These are phyloP conservation scores for Xylaria nigripes DNA, from an alignment of 495 filamentous ascomycete species.

Conservation along the genomic window DNA sequence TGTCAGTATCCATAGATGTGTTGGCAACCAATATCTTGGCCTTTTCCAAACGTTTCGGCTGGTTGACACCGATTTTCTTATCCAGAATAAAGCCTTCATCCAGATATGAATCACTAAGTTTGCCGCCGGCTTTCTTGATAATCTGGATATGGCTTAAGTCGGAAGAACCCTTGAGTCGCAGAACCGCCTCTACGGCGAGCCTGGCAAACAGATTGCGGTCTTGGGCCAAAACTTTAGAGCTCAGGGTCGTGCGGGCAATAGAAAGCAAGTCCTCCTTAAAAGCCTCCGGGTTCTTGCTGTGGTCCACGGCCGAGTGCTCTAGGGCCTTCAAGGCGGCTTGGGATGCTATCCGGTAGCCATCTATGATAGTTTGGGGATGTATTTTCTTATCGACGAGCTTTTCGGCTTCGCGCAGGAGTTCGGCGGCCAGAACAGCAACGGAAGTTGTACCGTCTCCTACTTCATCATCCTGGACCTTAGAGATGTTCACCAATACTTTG, in stretches of 20 bases:
- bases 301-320: constrained; percentile 76
- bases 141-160: constrained; percentile 98
- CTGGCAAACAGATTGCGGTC: constrained; percentile 87
- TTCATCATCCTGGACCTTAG: constrained; percentile 98
- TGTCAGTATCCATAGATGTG: constrained; percentile 98
- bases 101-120: constrained; percentile 92
- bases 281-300: constrained; percentile 68
- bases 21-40: constrained; percentile 97
- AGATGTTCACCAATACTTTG: constrained; percentile 97
- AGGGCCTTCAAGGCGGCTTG: constrained; percentile 77
- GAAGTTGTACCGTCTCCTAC: constrained; percentile 86
- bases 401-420: constrained; percentile 92
- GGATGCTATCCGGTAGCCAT: constrained; percentile 95
- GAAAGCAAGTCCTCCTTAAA: constrained; percentile 85
- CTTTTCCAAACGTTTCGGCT: constrained; percentile 93
- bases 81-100: constrained; percentile 98
- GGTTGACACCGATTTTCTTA: constrained; percentile 98
- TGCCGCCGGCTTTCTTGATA: constrained; percentile 98
- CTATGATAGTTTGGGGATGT: constrained; percentile 98
- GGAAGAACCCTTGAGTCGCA: constrained; percentile 82
- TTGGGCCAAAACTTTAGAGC: constrained; percentile 93
- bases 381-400: constrained; percentile 95
- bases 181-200: constrained; percentile 85
- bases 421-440: constrained; percentile 87
- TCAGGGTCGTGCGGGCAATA: constrained; percentile 93